These are phyloP conservation scores for Aspergillus spinulosporus DNA, from an alignment of 2,329 filamentous ascomycete genomes.

Conservation along the genomic window DNA sequence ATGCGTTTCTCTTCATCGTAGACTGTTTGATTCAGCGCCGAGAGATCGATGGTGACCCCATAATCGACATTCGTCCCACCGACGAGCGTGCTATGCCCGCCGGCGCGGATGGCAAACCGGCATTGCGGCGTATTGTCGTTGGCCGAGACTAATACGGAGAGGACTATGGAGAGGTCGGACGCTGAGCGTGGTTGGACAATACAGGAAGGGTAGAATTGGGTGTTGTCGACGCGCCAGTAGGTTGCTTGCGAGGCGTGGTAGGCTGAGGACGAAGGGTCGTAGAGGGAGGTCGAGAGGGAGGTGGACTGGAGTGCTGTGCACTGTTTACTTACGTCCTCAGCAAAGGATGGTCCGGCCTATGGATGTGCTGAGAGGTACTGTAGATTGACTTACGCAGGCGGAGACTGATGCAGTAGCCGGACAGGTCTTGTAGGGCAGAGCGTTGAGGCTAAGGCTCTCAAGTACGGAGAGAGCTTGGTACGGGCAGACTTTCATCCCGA, in stretches of 20 bases:
- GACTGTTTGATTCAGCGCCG: background rate
- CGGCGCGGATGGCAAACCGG: constrained; percentile 1
- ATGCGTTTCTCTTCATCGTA: background rate
- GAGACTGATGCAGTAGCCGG: background rate
- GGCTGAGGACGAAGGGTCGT: background rate
- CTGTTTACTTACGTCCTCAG: background rate
- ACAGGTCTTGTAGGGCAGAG: background rate
- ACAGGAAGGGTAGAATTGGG: background rate
- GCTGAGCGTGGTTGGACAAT: background rate
- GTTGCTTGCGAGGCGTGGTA: background rate
- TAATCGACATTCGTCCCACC: background rate
- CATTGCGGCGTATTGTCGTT: background rate
- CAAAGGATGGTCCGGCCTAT: no score
- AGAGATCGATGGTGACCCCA: constrained; percentile 1
- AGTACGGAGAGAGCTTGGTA: background rate
- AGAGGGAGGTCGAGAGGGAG: background rate
- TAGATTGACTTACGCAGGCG: background rate
- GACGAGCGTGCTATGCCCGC: background rate
- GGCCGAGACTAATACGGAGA: background rate
- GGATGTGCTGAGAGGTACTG: background rate
- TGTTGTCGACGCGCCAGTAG: background rate
- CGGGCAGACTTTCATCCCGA: constrained; percentile 3
- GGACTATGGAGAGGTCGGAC: background rate
- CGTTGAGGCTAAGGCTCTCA: background rate
- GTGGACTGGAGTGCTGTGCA: background rate